Base-by-base conservation (phyloP, 345 rosid species). In the Viola odorata region DNA sequence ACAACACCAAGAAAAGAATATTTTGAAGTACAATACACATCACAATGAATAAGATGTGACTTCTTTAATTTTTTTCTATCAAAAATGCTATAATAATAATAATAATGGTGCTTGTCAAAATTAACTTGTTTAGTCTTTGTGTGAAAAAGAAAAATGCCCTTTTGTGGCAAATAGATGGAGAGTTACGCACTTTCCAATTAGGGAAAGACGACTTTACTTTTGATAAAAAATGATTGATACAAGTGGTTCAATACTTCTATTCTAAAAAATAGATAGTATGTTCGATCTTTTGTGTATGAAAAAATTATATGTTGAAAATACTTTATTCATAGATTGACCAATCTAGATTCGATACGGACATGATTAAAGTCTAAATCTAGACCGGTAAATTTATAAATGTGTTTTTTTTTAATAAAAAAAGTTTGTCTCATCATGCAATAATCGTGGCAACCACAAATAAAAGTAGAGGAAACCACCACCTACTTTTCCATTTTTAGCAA, bases 61-160 rank as follows among this genome's bases (percentile, higher is more conserved):
- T 23, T 23, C 1, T 0, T 23, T 23, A 23, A 23, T n/a, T n/a
- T n/a, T n/a, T n/a, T n/a, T n/a, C n/a, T n/a, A n/a, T n/a, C n/a
- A n/a, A n/a, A n/a, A n/a, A n/a, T n/a, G n/a, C n/a, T 23, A 23
- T 2, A 0, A 23, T 23, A 23, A 23, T 23, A 23, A 47, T 47
- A 23, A 53, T 53, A 6, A 54, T 63, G 13, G 58, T 52, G 66
- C 39, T 53, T 63, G 58, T 63, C 57, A 63, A 61, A 61, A 51
- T 23, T 2, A 23, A 23, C 2, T 63, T 63, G 66, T 58, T 23
- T 53, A 52, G 50, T 52, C 58, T 50, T 41, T 52, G 58, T 13
- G 38, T 40, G 66, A 32, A 52, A 63, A 44, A 23, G 66, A 41
- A 52, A 14, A 23, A 39, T 16, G 52, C 53, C 66, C 16, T 3